A percentile compares a stretch with the other conserved stretches of the same genome.
phyloP scores from a whole-genome alignment of 371 early-diverging fungal species.

The Actinomortierella ambigua region DNA sequence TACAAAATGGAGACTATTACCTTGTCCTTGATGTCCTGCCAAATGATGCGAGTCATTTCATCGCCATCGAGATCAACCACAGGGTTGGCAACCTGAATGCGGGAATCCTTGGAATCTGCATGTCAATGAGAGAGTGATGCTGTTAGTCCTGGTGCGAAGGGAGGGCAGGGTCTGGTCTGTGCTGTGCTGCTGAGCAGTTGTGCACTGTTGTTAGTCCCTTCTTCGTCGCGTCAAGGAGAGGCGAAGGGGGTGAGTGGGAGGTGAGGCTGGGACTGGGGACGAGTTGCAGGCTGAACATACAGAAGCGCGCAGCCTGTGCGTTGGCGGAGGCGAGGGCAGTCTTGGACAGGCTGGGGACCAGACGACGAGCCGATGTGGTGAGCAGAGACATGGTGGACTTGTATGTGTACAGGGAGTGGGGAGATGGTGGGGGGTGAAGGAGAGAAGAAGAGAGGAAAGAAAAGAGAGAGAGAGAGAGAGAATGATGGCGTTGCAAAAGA shows the following conservation, averaged over 20 bases:
- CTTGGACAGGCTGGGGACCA: constrained; percentile 34
- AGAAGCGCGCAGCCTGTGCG: constrained; percentile 37
- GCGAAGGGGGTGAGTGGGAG: too few species aligned
- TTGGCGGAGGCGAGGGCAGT: constrained; percentile 32
- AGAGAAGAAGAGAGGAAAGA: constrained; percentile 1
- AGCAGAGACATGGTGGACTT: constrained; percentile 34
- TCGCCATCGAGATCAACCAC: constrained; percentile 95
- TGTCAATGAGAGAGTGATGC: neutral
- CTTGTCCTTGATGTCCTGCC: constrained; percentile 93
- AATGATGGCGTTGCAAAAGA: neutral
- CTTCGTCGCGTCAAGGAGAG: neutral
- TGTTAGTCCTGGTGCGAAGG: neutral
- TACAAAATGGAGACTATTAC: constrained; percentile 16
- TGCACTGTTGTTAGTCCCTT: neutral
- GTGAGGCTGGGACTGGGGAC: neutral
- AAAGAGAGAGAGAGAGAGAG: neutral
- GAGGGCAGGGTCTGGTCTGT: neutral
- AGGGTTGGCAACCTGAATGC: constrained; percentile 78
- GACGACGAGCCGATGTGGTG: constrained; percentile 30
- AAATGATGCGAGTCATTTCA: constrained; percentile 98
- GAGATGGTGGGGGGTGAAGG: neutral
- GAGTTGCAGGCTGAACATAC: constrained; percentile 11
- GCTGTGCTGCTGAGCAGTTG: neutral
- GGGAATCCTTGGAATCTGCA: constrained; percentile 51
- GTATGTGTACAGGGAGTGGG: neutral